Evolutionary conservation across 768 basidiomycete species (phyloP), one percentile per base, ranked within the genome.

Genomic region (Russula griseocarnosa): DNA sequence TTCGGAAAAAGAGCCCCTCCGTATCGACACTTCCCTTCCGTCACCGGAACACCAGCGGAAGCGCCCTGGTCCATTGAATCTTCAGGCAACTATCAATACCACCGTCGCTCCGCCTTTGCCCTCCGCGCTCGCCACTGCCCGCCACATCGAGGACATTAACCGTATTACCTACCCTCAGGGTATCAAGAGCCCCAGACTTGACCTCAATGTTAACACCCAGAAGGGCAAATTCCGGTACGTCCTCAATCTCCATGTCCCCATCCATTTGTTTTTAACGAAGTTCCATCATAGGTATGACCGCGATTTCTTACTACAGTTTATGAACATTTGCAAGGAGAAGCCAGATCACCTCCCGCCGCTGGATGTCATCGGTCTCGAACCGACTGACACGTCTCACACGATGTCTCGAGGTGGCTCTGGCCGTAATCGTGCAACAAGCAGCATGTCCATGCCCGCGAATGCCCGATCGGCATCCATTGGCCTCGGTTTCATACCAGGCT

Each of bases 281-380:
- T 40, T 40, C 26, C 58, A 10, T 55, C 30, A 20, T 66, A 93
- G 96, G 71, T 99, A 99, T 73, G 94, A 98, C 74, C 93, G 95
- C 40, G 93, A 95, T 22, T 99, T 99, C 85, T 82, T 99, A 28
- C 76, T 99, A 63, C 96, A 99, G 73, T 99, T 99, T 79, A 94
- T 97, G 91, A 76, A 78, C 26, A 77, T 96, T 65, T 99, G 97
- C 81, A 91, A 86, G 74, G 96, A 98, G 78, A 95, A 94, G 75
- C 96, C 97, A 3, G 93, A 92, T 59, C 81, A 83, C 60, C 86
- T 98, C 30, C 93, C 94, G 46, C 85, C 92, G 65, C 82, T 98
- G 60, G 93, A 94, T 68, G 87, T 88, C 11, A 88, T 98, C 70
- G 96, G 96, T 60, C 84, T 98, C 58, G 93, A 94, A 71, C 88